Conservation (phyloP, 768 basidiomycete genomes). For the Pisolithus marmoratus region DNA sequence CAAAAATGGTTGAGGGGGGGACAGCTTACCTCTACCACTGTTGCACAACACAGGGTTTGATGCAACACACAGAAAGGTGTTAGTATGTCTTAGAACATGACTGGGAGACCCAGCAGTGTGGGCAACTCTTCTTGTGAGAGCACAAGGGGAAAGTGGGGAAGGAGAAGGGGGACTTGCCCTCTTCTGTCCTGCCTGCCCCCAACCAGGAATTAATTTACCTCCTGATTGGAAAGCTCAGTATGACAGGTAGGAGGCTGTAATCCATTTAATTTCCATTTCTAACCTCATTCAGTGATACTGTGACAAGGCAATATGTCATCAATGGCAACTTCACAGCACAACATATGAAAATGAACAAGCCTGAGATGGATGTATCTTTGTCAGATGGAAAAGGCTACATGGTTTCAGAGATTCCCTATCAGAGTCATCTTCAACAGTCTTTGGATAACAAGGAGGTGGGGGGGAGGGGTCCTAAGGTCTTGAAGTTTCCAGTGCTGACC, state of each 20-base stretch:
- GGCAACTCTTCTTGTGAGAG: no score
- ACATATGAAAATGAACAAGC: constrained; percentile 17
- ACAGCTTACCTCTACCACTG: no score
- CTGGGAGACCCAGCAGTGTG: no score
- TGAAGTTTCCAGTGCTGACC: neutral
- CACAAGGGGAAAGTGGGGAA: no score
- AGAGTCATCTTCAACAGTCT: constrained; percentile 13
- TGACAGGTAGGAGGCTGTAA: neutral
- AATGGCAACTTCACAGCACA: constrained; percentile 12
- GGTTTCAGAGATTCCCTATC: constrained; percentile 15
- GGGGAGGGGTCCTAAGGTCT: neutral
- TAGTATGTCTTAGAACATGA: no score
- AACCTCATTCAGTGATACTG: neutral
- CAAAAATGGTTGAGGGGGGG: no score
- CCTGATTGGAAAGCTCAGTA: constrained; percentile 13
- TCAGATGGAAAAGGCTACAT: constrained; percentile 23
- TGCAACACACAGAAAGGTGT: no score
- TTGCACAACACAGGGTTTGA: neutral
- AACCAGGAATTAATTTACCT: constrained; percentile 21
- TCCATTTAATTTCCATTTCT: neutral
- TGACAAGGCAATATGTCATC: neutral
- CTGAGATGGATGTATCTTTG: constrained; percentile 19
- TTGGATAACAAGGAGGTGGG: constrained; percentile 4
- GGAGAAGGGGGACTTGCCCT: constrained; percentile 4
- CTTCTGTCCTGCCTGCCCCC: constrained; percentile 27